These are phyloP conservation scores for Caryopteris hybrid DNA, from an alignment of 305 asterid genomes.

Conservation along the genomic window DNA sequence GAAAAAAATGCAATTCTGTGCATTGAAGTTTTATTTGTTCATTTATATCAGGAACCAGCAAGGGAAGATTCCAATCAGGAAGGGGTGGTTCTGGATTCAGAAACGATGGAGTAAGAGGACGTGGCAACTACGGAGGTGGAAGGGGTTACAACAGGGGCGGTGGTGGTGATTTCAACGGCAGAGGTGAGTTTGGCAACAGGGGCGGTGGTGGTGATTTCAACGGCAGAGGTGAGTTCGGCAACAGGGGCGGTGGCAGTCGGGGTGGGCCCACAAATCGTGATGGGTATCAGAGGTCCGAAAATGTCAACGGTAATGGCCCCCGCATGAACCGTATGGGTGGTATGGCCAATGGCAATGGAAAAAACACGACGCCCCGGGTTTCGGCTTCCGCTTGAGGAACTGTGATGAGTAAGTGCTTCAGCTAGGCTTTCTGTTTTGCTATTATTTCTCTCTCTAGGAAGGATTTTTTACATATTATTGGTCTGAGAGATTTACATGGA, in stretches of 20 bases:
- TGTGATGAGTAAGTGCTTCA: conserved; percentile 16
- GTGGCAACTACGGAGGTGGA: conserved; percentile 67
- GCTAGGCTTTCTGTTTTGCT: conserved; percentile 21
- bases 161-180: conserved; percentile 43
- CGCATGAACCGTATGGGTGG: conserved; percentile 53
- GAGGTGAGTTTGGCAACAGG: conserved; percentile 53
- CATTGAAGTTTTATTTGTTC: too few relatives aligned
- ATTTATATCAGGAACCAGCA: background rate
- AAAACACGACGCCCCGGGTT: conserved; percentile 50
- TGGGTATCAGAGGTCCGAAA: conserved; percentile 56
- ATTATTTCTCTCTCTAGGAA: background rate
- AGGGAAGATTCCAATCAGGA: conserved; percentile 65
- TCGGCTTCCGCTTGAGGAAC: conserved; percentile 64
- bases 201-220: conserved; percentile 37
- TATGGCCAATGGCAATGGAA: conserved; percentile 50
- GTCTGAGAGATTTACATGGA: background rate
- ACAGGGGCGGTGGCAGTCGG: conserved; percentile 57
- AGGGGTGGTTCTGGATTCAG: conserved; percentile 72
- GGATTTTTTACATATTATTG: conserved; percentile 20
- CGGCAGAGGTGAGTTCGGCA: conserved; percentile 54
- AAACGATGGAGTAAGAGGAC: conserved; percentile 70
- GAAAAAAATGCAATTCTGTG: too few relatives aligned
- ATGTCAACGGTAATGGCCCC: conserved; percentile 34
- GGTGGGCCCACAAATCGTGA: conserved; percentile 49
- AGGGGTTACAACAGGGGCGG: conserved; percentile 46